Base-by-base conservation (phyloP, 768 basidiomycete species). In the Suillus subaureus region DNA sequence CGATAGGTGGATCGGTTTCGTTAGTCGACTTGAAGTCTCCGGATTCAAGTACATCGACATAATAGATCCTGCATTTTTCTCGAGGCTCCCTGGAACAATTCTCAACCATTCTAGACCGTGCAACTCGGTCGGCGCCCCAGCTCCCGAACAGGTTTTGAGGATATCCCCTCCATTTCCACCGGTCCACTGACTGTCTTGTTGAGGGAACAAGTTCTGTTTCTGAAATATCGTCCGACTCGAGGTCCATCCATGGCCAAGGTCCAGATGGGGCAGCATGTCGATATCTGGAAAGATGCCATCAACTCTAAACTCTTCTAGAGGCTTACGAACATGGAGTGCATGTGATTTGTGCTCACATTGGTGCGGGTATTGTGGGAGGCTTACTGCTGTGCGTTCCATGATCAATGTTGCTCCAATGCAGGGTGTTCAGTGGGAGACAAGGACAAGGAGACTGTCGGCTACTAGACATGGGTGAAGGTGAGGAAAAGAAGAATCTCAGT, bases 71-170 rank as follows among this genome's bases (percentile, higher is more conserved):
- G 43, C 37, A 66, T 33, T 43, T 64, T 13, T 57, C 52, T 39
- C 51, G 35, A 26, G 35, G 26, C 6, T 58, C 37, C 11, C 18
- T 28, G 26, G 57, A 58, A 39, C 47, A 63, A 13, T 55, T 55
- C 6, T 55, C 62, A 16, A 68, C 67, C 65, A 79, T 75, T 43
- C 64, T 66, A 40, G 74, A 73, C 52, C 69, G 68, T 35, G 62
- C 40, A 31, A 77, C 70, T 61, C 84, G 84, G 4, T 68, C 68
- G 1, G 68, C 70, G 0, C 80, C 82, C 85, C 85, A 85, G 67
- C 84, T 85, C 1, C 82, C 81, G 69, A 81, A 86, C 6, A 80
- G 68, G 0, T 79, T 78, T 64, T 83, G 79, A 0, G 84, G 83
- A 69, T 84, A 85, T 62, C 67, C 61, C 26, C 70, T 49, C 78